Percentiles rank a stretch among this genome's conserved stretches.
These are phyloP conservation scores for Debaryomycetaceae sp. DNA, from an alignment of 1,139 yeast genomes.

Conservation along the genomic window DNA sequence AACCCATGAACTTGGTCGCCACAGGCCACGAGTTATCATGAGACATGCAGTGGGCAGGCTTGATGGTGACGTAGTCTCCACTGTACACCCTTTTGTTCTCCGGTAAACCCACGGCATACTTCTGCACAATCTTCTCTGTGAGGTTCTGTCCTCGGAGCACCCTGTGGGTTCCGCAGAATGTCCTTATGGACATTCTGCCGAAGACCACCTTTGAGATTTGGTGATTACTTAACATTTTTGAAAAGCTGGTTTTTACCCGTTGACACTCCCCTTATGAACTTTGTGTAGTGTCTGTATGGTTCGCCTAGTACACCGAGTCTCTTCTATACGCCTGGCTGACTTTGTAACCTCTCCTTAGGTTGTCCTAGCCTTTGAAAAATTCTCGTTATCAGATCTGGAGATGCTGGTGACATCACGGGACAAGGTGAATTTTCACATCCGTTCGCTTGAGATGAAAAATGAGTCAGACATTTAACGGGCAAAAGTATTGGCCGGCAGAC, in stretches of 20 bases:
- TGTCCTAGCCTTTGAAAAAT: neutral
- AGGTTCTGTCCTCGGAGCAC: constrained; percentile 63
- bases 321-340: neutral
- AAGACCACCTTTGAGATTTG: neutral
- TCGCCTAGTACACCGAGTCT: neutral
- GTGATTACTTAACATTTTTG: neutral
- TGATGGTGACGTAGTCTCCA: constrained; percentile 94
- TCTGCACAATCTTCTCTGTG: constrained; percentile 93
- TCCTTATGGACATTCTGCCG: constrained; percentile 6
- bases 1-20: constrained; percentile 91
- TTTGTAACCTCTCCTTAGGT: neutral
- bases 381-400: neutral
- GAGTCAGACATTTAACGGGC: constrained; percentile 25
- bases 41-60: constrained; percentile 97
- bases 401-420: neutral
- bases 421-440: neutral
- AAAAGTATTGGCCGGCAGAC: constrained; percentile 20
- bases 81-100: constrained; percentile 67
- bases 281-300: neutral
- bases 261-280: neutral
- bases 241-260: neutral
- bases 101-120: constrained; percentile 81
- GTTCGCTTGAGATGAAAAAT: constrained; percentile 9
- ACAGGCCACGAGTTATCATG: constrained; percentile 99
- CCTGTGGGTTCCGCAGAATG: constrained; percentile 9